Conservation (phyloP, 495 filamentous ascomycete genomes). For the Tuber brumale region DNA sequence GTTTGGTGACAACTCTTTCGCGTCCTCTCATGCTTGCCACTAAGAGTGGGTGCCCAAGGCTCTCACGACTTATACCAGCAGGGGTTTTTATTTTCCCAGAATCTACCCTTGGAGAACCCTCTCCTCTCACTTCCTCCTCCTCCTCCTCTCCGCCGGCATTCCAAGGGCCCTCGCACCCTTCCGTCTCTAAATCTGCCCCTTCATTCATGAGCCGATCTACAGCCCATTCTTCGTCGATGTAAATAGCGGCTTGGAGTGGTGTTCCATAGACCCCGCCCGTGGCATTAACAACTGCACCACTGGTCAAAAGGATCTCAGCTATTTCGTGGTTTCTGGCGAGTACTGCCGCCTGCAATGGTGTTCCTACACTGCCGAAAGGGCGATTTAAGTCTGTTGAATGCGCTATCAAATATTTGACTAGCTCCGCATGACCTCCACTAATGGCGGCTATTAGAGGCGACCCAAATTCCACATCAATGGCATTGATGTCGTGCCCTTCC, state of each 20-base stretch:
- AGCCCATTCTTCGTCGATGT: not conserved
- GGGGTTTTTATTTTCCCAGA: not conserved
- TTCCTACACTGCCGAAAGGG: constrained; percentile 33
- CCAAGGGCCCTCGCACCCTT: not conserved
- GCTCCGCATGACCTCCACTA: not conserved
- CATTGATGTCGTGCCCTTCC: not conserved
- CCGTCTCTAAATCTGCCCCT: not conserved
- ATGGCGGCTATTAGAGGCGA: not conserved
- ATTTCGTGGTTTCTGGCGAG: constrained; percentile 9
- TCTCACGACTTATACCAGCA: not conserved
- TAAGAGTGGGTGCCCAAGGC: not conserved
- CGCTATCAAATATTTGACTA: constrained; percentile 36
- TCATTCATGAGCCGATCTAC: not conserved
- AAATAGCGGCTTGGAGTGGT: constrained; percentile 41
- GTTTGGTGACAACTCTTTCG: constrained; percentile 21
- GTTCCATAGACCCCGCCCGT: constrained; percentile 36
- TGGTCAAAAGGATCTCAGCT: constrained; percentile 29
- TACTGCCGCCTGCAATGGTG: constrained; percentile 40
- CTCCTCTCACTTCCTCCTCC: not conserved
- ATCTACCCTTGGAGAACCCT: not conserved
- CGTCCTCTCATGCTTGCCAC: constrained; percentile 6
- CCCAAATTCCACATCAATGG: not conserved
- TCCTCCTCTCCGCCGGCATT: not conserved
- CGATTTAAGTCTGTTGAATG: constrained; percentile 39
- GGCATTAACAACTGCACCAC: constrained; percentile 39